A percentile compares a stretch with the other conserved stretches of the same genome.
These are phyloP conservation scores for Wickerhamiella spandovensis DNA, from an alignment of 805 yeast genomes.

Conservation along the genomic window DNA sequence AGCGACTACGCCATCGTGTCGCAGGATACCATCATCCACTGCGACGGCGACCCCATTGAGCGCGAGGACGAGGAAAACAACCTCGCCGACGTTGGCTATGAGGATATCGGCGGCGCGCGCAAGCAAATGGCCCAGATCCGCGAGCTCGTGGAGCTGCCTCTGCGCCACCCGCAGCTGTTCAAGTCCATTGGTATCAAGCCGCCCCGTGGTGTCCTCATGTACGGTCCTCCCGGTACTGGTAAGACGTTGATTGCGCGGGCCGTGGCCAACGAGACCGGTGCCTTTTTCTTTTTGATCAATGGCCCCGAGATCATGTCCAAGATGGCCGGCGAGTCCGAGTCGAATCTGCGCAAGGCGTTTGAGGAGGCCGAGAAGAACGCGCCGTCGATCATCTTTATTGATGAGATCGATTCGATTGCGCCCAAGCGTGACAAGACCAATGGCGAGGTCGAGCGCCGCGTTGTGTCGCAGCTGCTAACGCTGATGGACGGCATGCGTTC, in stretches of 20 bases:
- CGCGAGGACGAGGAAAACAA: slow-evolving; percentile 97
- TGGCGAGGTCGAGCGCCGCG: slow-evolving; percentile 99
- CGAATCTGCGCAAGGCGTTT: slow-evolving; percentile 91
- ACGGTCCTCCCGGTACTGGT: slow-evolving; percentile 99
- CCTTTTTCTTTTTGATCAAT: slow-evolving; percentile 92
- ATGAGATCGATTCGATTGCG: slow-evolving; percentile 97
- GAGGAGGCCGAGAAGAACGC: slow-evolving; percentile 99
- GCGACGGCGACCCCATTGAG: slow-evolving; percentile 97
- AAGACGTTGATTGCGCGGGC: slow-evolving; percentile 98
- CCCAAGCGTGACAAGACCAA: slow-evolving; percentile 99
- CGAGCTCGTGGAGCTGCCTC: slow-evolving; percentile 94
- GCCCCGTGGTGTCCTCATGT: slow-evolving; percentile 86
- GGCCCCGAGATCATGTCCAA: slow-evolving; percentile 99
- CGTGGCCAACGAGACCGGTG: slow-evolving; percentile 99
- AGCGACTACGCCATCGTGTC: slow-evolving; percentile 96
- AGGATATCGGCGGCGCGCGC: slow-evolving; percentile 97
- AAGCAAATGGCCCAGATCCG: slow-evolving; percentile 99
- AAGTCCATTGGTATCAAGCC: slow-evolving; percentile 98
- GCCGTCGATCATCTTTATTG: slow-evolving; percentile 94
- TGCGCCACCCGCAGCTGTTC: slow-evolving; percentile 96
- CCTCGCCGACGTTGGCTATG: slow-evolving; percentile 94
- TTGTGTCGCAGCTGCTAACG: slow-evolving; percentile 92
- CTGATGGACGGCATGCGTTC: slow-evolving; percentile 99
- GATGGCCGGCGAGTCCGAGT: slow-evolving; percentile 99
- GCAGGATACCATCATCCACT: slow-evolving; percentile 94